phyloP scores from a whole-genome alignment of 805 yeast genomes.

The Starmera amethionina region DNA sequence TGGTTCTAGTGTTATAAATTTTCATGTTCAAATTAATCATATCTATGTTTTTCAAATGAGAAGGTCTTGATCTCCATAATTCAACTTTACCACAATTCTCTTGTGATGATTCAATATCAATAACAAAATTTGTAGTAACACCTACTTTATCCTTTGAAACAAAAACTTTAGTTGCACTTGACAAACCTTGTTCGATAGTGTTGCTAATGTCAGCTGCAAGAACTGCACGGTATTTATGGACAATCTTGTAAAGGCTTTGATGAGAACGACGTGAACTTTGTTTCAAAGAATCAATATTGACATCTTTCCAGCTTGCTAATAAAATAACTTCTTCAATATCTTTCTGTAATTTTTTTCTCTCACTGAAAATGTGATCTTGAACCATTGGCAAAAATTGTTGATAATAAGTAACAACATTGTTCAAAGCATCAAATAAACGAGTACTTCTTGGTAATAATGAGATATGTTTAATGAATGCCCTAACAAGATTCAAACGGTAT shows the following conservation, averaged over 20 bases:
- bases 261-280: constrained; percentile 93
- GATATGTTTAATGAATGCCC: constrained; percentile 55
- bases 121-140: constrained; percentile 3
- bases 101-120: constrained; percentile 6
- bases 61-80: constrained; percentile 48
- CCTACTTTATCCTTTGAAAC: constrained; percentile 2
- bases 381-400: constrained; percentile 50
- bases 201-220: constrained; percentile 41
- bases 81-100: constrained; percentile 18
- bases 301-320: constrained; percentile 96
- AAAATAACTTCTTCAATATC: constrained; percentile 77
- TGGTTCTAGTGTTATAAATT: constrained; percentile 28
- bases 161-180: constrained; percentile 12
- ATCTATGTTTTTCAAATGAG: constrained; percentile 40
- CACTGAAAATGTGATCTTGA: constrained; percentile 30
- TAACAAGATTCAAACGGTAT: constrained; percentile 48
- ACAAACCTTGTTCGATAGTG: constrained; percentile 54
- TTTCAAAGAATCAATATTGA: constrained; percentile 83
- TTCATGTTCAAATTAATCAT: constrained; percentile 48
- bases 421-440: constrained; percentile 29
- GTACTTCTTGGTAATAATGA: constrained; percentile 20
- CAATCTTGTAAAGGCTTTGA: constrained; percentile 68
- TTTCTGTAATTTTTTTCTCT: constrained; percentile 55
- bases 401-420: constrained; percentile 55
- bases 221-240: constrained; percentile 68